Evolutionary conservation across 140 eudicot species (phyloP).

Genomic region (Flaveria floridana): DNA sequence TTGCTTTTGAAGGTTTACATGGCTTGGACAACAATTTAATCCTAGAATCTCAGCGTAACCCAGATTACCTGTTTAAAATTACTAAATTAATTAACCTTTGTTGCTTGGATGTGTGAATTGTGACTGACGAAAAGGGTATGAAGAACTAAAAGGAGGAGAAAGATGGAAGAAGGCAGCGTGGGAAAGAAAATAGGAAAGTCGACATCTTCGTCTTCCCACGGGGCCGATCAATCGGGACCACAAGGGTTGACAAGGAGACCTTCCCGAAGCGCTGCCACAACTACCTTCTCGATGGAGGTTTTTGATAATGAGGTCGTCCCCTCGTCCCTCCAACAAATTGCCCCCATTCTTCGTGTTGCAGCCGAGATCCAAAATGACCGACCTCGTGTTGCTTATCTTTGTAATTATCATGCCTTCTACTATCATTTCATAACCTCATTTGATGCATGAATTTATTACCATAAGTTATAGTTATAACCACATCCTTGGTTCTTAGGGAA

Average conservation of each 20-base stretch:
- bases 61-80: too few relatives aligned
- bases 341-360: slow-evolving; percentile 89
- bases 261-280: slow-evolving; percentile 83
- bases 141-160: slow-evolving; percentile 36
- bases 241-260: slow-evolving; percentile 57
- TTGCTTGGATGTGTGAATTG: slow-evolving; percentile 25
- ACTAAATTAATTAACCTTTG: slow-evolving; percentile 12
- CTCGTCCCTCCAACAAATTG: slow-evolving; percentile 80
- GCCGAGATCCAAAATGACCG: slow-evolving; percentile 68
- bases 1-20: too few relatives aligned
- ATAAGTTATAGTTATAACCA: not conserved
- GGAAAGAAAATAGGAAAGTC: slow-evolving; percentile 35
- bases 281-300: slow-evolving; percentile 82
- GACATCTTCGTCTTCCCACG: slow-evolving; percentile 35
- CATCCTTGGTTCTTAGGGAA: not conserved
- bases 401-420: slow-evolving; percentile 37
- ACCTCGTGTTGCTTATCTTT: slow-evolving; percentile 94
- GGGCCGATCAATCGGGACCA: slow-evolving; percentile 32
- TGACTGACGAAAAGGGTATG: slow-evolving; percentile 30
- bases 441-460: slow-evolving; percentile 18
- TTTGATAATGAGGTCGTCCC: slow-evolving; percentile 95
- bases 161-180: slow-evolving; percentile 50
- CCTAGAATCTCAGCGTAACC: too few relatives aligned
- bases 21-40: too few relatives aligned
- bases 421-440: slow-evolving; percentile 13